These are phyloP conservation scores for Pythium scleroteichum DNA, from an alignment of 352 stramenopile species.

Conservation along the genomic window DNA sequence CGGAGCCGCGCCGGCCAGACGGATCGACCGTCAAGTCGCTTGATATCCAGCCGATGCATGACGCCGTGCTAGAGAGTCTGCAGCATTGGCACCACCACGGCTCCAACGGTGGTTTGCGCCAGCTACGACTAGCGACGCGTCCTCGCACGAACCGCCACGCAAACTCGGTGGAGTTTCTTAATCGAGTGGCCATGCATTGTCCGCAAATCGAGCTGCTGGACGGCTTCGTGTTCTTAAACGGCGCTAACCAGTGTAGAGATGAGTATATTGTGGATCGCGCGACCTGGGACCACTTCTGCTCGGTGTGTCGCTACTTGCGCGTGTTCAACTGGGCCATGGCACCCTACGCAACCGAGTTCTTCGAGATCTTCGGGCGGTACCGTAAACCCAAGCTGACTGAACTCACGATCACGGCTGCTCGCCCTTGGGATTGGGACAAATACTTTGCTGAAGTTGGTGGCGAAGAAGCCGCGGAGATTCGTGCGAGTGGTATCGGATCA, in stretches of 20 bases:
- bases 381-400: conserved; percentile 13
- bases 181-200: conserved; percentile 1
- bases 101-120: background rate
- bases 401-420: conserved; percentile 2
- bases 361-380: conserved; percentile 21
- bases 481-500: background rate
- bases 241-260: background rate
- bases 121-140: conserved; percentile 6
- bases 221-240: background rate
- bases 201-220: conserved; percentile 10
- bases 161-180: background rate
- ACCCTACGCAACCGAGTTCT: conserved; percentile 15
- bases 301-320: conserved; percentile 1
- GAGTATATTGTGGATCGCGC: conserved; percentile 8
- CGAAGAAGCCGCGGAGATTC: conserved; percentile 4
- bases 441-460: conserved; percentile 15
- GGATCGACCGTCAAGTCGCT: background rate
- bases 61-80: conserved; percentile 1
- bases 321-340: conserved; percentile 9
- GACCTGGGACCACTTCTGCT: conserved; percentile 14
- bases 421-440: conserved; percentile 16
- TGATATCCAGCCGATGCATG: conserved; percentile 3
- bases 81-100: conserved; percentile 14
- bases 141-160: background rate
- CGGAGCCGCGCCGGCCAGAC: background rate